Evolutionary conservation across 805 yeast species (phyloP), one percentile per base, ranked within the genome.

Genomic region (Lachancea dasiensis): DNA sequence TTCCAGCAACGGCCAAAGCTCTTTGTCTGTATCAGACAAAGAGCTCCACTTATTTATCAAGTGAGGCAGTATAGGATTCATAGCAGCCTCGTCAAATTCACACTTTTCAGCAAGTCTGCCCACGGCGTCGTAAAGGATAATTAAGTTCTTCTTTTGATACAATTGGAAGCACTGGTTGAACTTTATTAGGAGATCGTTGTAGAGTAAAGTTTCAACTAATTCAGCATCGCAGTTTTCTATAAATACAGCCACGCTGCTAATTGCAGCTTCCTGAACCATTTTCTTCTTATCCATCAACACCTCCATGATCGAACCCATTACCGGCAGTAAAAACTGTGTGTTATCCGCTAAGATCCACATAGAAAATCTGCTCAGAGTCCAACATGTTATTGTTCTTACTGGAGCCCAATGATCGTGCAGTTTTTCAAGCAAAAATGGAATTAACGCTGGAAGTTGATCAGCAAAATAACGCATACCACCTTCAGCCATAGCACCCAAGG

Each of bases 251-350:
- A 90, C 72, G 8, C 96, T 84, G 25, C 87, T 76, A 49, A 95
- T 86, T 1, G 95, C 96, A 40, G 95, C 82, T 52, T 87, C 90
- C 63, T 92, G 98, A n/a, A 90, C 98, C 40, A 82, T 83, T 56
- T 89, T 87, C 65, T 86, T 86, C 36, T 68, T 70, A 58, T 92
- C 97, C 48, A 86, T 65, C 17, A 85, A 77, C 61, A 92, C 82
- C 34, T 59, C 65, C 56, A 92, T 72, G 33, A 92, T 72, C 2
- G 92, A 75, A 50, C 82, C 79, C 42, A 92, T 70, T 0, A 92
- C 86, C 4, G 92, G 92, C 40, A 73, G 66, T 55, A 84, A 81
- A 51, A 81, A 82, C 45, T 66, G 72, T 6, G 86, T 71, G 55
- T 75, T 82, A 54, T 83, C 86, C 4, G 70, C 69, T 34, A 85